A percentile compares a stretch with the other conserved stretches of the same genome.
Evolutionary conservation across 306 rosid species (phyloP).

Genomic region (Lathyrus oleraceus): DNA sequence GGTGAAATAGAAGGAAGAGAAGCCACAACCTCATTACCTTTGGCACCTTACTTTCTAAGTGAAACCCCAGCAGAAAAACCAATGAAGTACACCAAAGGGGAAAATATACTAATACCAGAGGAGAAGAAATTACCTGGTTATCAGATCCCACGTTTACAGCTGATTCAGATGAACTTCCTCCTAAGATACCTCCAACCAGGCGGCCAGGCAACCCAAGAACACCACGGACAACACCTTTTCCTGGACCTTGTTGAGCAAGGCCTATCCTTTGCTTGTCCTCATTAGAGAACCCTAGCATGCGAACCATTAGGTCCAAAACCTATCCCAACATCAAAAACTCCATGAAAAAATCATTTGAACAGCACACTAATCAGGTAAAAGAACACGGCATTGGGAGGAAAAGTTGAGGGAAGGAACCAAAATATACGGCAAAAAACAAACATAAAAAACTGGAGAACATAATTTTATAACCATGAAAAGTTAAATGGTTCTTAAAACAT

Average conservation of each 20-base stretch:
- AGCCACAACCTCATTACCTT: background rate
- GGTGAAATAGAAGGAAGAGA: background rate
- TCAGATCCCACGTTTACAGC: conserved; percentile 60
- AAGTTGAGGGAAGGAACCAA: conserved; percentile 6
- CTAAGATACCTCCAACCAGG: conserved; percentile 89
- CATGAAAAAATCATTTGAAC: conserved; percentile 28
- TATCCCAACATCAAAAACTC: conserved; percentile 35
- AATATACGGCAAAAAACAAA: background rate
- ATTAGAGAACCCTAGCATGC: conserved; percentile 90
- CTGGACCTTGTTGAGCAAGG: conserved; percentile 75
- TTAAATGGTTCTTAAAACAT: background rate
- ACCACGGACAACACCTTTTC: conserved; percentile 97
- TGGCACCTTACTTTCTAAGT: background rate
- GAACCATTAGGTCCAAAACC: conserved; percentile 98
- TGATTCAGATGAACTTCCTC: conserved; percentile 64
- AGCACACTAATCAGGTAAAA: background rate
- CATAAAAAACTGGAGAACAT: conserved; percentile 18
- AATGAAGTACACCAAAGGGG: background rate
- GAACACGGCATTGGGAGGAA: conserved; percentile 19
- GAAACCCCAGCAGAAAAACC: background rate
- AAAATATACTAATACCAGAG: background rate
- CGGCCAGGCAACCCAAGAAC: conserved; percentile 94
- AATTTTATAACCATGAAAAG: background rate
- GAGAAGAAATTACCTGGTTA: conserved; percentile 57
- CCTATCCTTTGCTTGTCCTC: conserved; percentile 97